Evolutionary conservation across 2,329 filamentous ascomycete genomes (phyloP), one percentile per base, ranked within the genome.

Genomic region (Plectosphaerella sp.): DNA sequence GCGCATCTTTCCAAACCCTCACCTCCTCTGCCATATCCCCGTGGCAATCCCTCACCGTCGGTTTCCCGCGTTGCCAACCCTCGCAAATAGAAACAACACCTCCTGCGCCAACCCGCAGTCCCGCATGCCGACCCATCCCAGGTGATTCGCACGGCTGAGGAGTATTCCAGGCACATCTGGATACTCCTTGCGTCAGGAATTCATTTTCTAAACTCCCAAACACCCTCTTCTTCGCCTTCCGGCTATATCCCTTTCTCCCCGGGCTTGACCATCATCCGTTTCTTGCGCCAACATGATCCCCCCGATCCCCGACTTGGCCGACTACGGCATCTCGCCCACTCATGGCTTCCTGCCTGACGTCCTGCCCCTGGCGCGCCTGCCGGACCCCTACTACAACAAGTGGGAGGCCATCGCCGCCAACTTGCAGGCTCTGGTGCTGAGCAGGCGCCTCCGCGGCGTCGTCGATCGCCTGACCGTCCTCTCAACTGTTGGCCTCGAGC

Each of bases 381-480:
- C 91, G 10, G 89, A 97, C 64, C 82, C 88, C 3, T 97, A 97
- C 75, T 99, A 97, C 72, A 86, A 89, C 69, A 90, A 91, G 65
- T 99, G 94, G 94, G 94, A 99, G 72, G 83, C 87, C 45, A 80
- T 97, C 48, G 83, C 87, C 35, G 82, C 86, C 59, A 97, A 96
- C 64, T 78, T 99, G 28, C 94, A 97, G 72, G 84, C 86, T 12
- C 76, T 97, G 54, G 85, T 97, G 49, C 79, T 97, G 52, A 95
- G 87, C 70, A 90, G 88, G 67, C 86, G 92, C 55, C 77, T 99
- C 57, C 86, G 91, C 45, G 81, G 84, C 48, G 83, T 92, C 54
- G 82, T 97, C 54, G 87, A 97, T 60, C 78, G 80, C 45, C 79
- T 99, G 54, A 91, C 93, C 8, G 77, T 96, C 51, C 83, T 99